phyloP scores from a whole-genome alignment of 1,284 basidiomycete genomes.

The Lentinus polychrous region DNA sequence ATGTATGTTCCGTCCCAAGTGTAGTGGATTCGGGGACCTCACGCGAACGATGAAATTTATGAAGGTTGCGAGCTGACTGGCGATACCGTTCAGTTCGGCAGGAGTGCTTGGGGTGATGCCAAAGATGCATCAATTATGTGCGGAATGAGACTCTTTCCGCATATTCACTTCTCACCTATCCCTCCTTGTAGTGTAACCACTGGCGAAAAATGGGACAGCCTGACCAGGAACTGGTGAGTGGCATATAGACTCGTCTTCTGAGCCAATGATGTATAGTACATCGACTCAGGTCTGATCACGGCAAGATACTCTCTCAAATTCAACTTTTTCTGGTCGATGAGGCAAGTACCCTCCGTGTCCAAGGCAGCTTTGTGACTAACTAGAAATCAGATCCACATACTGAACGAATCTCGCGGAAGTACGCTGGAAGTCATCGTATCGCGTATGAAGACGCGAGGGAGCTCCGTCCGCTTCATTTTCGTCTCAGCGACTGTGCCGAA shows the following conservation, averaged over 20 bases:
- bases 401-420: slow-evolving; percentile 85
- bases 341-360: slow-evolving; percentile 33
- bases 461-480: slow-evolving; percentile 73
- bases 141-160: slow-evolving; percentile 5
- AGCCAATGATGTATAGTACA: not conserved
- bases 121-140: slow-evolving; percentile 75
- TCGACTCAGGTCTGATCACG: slow-evolving; percentile 52
- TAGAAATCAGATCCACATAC: slow-evolving; percentile 72
- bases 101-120: slow-evolving; percentile 63
- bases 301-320: slow-evolving; percentile 59
- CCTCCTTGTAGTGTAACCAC: slow-evolving; percentile 59
- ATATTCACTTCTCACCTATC: not conserved
- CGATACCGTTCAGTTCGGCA: slow-evolving; percentile 66
- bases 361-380: not conserved
- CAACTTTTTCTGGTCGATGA: slow-evolving; percentile 88
- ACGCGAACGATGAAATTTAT: not conserved
- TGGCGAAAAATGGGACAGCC: slow-evolving; percentile 92
- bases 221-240: slow-evolving; percentile 74
- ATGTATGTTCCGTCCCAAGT: slow-evolving; percentile 38
- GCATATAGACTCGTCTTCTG: not conserved
- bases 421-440: slow-evolving; percentile 91
- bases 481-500: slow-evolving; percentile 96
- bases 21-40: not conserved
- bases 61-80: slow-evolving; percentile 88
- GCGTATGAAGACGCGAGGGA: slow-evolving; percentile 80